Base-by-base conservation (phyloP, 176 grass and related monocot species). In the Bonia amplexicaulis region DNA sequence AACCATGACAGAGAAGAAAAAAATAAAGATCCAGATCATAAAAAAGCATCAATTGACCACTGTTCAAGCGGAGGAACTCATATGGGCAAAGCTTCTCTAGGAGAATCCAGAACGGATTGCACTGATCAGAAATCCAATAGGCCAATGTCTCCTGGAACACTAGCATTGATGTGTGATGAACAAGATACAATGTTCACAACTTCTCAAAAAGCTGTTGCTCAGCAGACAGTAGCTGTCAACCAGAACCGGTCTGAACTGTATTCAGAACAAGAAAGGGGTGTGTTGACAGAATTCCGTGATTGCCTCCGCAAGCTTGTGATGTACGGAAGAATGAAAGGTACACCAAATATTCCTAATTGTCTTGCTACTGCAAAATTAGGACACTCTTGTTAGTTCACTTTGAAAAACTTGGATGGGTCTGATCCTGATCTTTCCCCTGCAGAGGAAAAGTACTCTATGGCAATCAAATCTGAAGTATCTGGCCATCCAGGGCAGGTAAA, bases 151-250 rank as follows among this genome's bases (percentile, higher is more conserved):
- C 96, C 96, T 79, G 88, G 84, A 76, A 99, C 96, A 60, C 66
- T 99, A 81, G 91, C 91, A 46, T 74, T 99, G 57, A 89, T 96
- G 93, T 99, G 96, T 79, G 88, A 99, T 45, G 96, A 99, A 80
- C 79, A 87, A 83, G 91, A 96, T 68, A 78, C 89, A 42, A 79
- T 94, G 71, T 94, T 96, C 80, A 88, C 76, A 9, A 76, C 80
- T 27, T 82, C 90, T 37, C 86, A 87, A 84, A 86, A 69, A 84
- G 80, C 59, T 65, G 85, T 60, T 85, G 12, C 71, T 64, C 66
- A 78, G 45, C 76, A 82, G 54, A 65, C 74, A 80, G 42, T 60
- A 53, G 51, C 71, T 71, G 63, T 66, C 71, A 88, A 92, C 7
- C 76, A 91, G 71, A 92, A 86, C 73, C 79, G 64, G 12, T 85